Evolutionary conservation across 164 flowering plant genomes (phyloP).

Genomic region (Magnolia kwangsiensis): DNA sequence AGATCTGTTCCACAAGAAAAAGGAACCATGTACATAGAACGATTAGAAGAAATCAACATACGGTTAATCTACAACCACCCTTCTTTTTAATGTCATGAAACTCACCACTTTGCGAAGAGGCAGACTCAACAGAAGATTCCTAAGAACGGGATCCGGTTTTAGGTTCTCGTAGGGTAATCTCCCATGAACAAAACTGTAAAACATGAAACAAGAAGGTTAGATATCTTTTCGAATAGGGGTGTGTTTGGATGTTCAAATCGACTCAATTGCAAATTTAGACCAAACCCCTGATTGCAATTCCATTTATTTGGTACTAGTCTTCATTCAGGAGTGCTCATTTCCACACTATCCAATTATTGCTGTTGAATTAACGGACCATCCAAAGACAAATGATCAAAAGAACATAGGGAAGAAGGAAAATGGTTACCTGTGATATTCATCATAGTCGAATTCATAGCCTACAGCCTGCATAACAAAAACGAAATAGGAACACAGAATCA

Average conservation of each 20-base stretch:
- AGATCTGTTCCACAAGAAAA: slow-evolving; percentile 39
- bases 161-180: slow-evolving; percentile 71
- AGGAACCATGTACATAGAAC: not conserved
- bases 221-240: too few relatives aligned
- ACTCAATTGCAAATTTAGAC: not conserved
- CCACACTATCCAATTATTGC: too few relatives aligned
- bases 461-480: slow-evolving; percentile 48
- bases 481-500: not conserved
- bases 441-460: slow-evolving; percentile 74
- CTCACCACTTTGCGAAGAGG: slow-evolving; percentile 83
- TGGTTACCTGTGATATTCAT: slow-evolving; percentile 78
- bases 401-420: not conserved
- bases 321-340: too few relatives aligned
- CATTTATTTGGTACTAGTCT: too few relatives aligned
- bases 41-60: not conserved
- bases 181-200: slow-evolving; percentile 79
- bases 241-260: not conserved
- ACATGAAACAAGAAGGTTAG: not conserved
- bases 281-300: too few relatives aligned
- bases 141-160: slow-evolving; percentile 71
- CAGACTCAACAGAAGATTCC: slow-evolving; percentile 56
- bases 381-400: not conserved
- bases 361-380: too few relatives aligned
- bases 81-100: slow-evolving; percentile 9
- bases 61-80: not conserved